These are phyloP conservation scores for Irpex rosettiformis DNA, from an alignment of 1,284 basidiomycete species.

Conservation along the genomic window DNA sequence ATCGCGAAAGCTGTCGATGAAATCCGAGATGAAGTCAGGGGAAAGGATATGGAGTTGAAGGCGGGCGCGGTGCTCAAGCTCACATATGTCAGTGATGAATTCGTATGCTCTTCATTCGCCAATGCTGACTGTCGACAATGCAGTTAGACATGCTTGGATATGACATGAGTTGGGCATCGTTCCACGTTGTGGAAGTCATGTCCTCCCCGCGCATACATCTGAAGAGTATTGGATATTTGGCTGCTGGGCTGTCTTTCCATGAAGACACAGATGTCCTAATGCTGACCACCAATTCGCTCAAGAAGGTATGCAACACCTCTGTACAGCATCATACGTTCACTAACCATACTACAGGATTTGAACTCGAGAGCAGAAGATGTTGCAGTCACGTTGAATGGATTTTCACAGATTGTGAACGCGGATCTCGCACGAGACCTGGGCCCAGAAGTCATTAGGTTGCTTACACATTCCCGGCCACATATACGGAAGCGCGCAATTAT, in stretches of 20 bases:
- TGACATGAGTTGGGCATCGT: conserved; percentile 88
- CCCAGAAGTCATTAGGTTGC: conserved; percentile 82
- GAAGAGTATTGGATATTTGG: conserved; percentile 96
- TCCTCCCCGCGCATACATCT: conserved; percentile 88
- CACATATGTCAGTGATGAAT: conserved; percentile 75
- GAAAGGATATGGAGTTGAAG: conserved; percentile 96
- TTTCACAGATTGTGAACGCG: conserved; percentile 86
- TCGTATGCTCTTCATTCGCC: not conserved
- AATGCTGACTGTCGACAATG: conserved; percentile 7
- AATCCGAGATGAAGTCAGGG: conserved; percentile 88
- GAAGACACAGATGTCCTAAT: conserved; percentile 97
- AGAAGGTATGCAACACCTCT: conserved; percentile 69
- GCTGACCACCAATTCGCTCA: conserved; percentile 95
- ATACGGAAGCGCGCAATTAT: conserved; percentile 90
- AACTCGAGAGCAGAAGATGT: conserved; percentile 75
- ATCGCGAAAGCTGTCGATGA: conserved; percentile 81
- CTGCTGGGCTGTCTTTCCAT: conserved; percentile 89
- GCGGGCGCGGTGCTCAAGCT: conserved; percentile 94
- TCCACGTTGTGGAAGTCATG: conserved; percentile 98
- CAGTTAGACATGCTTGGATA: conserved; percentile 93
- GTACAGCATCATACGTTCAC: not conserved
- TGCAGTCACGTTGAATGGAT: conserved; percentile 80
- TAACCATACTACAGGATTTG: conserved; percentile 61
- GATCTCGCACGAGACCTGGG: conserved; percentile 89
- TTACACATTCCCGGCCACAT: conserved; percentile 87